phyloP scores from a whole-genome alignment of 1,284 basidiomycete genomes.

The Tilletiaria anomala region DNA sequence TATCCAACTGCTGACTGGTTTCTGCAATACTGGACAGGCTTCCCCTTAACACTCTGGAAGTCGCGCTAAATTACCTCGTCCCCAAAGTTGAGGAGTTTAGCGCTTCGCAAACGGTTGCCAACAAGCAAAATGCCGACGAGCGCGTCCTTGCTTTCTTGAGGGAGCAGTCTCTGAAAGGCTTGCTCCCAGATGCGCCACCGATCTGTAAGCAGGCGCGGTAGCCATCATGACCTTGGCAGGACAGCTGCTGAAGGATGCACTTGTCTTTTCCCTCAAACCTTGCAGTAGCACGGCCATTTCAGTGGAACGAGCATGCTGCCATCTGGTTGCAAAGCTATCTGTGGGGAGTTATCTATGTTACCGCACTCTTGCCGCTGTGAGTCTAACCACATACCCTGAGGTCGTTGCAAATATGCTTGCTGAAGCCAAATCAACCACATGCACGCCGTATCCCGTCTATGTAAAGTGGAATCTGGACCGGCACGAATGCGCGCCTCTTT shows the following conservation, averaged over 20 bases:
- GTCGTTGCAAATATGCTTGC: too few relatives aligned
- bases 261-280: background rate
- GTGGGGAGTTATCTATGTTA: conserved; percentile 29
- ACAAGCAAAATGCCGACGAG: conserved; percentile 16
- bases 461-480: too few relatives aligned
- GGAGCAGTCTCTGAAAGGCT: conserved; percentile 13
- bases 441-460: too few relatives aligned
- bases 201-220: background rate
- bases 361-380: conserved; percentile 13
- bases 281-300: conserved; percentile 15
- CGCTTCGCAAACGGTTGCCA: conserved; percentile 6
- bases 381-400: conserved; percentile 11
- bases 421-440: too few relatives aligned
- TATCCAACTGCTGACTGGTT: background rate
- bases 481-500: too few relatives aligned
- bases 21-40: conserved; percentile 3
- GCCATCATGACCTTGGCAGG: background rate
- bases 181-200: conserved; percentile 9
- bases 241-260: background rate
- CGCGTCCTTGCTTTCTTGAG: conserved; percentile 23
- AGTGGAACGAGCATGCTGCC: conserved; percentile 18
- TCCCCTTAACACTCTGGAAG: conserved; percentile 10
- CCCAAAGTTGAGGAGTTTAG: conserved; percentile 24
- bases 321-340: conserved; percentile 31
- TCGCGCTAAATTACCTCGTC: conserved; percentile 14